These are phyloP conservation scores for Chenopodium quinoa DNA, from an alignment of 148 eudicot genomes.

Conservation along the genomic window DNA sequence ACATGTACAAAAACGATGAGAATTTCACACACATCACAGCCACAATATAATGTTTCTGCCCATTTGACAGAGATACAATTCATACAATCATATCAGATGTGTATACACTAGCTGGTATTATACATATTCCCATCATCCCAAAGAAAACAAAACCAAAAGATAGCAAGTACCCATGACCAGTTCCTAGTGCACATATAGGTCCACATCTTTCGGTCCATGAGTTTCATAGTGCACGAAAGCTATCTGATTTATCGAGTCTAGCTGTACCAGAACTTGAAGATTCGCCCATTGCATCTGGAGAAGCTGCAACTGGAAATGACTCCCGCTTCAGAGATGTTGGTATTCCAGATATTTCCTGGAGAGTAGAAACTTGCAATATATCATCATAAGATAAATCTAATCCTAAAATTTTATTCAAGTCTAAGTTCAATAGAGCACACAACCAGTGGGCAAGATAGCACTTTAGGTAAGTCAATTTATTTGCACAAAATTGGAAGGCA, in stretches of 20 bases:
- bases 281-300: conserved; percentile 48
- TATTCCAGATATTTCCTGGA: conserved; percentile 54
- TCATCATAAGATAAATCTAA: background rate
- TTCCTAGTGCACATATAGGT: background rate
- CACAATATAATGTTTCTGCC: background rate
- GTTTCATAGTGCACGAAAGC: conserved; percentile 33
- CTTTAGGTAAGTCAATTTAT: background rate
- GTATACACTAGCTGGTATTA: background rate
- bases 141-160: background rate
- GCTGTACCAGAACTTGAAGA: conserved; percentile 47
- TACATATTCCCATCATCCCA: background rate
- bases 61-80: background rate
- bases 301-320: conserved; percentile 29
- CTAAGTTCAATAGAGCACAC: no score
- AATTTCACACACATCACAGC: background rate
- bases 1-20: background rate
- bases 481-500: background rate
- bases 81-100: background rate
- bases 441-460: no score
- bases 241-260: conserved; percentile 43
- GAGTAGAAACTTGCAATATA: background rate
- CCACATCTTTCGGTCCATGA: background rate
- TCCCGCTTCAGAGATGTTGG: conserved; percentile 39
- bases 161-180: background rate
- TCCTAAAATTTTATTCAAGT: no score